Percentiles rank a stretch among this genome's conserved stretches.
phyloP scores from a whole-genome alignment of 2,329 filamentous ascomycete species.

The Nectriaceae sp. region DNA sequence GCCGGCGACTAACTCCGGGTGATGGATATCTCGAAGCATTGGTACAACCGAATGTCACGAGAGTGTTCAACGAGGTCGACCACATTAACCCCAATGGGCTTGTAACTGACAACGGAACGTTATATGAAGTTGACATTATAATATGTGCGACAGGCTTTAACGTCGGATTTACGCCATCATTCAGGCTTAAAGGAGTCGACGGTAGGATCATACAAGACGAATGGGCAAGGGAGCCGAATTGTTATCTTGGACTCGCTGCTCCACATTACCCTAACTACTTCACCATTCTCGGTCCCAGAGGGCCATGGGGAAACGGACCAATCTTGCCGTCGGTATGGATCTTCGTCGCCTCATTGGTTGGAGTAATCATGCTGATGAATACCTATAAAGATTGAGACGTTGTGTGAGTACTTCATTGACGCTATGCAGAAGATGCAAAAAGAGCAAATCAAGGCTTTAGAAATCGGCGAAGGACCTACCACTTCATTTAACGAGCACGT shows the following conservation, averaged over 20 bases:
- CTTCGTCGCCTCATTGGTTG: no score
- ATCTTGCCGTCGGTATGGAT: not conserved
- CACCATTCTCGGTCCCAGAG: not conserved
- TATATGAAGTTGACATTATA: not conserved
- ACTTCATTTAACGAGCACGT: not conserved
- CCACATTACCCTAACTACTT: slow-evolving; percentile 3
- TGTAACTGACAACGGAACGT: not conserved
- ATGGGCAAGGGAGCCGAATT: not conserved
- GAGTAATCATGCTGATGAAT: no score
- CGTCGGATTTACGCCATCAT: not conserved
- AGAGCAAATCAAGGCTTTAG: not conserved
- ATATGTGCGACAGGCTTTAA: slow-evolving; percentile 1
- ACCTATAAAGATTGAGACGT: not conserved
- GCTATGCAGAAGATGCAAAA: not conserved
- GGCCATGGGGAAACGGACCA: not conserved
- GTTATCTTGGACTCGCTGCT: not conserved
- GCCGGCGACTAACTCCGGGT: not conserved
- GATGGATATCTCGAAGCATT: not conserved
- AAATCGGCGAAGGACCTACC: not conserved
- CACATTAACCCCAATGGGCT: not conserved
- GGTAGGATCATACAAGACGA: not conserved
- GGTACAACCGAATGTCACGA: not conserved
- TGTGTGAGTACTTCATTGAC: not conserved
- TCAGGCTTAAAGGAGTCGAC: not conserved
- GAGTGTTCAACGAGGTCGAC: not conserved